Conservation (phyloP, 352 stramenopile species). For the Globisporangium apiculatum region DNA sequence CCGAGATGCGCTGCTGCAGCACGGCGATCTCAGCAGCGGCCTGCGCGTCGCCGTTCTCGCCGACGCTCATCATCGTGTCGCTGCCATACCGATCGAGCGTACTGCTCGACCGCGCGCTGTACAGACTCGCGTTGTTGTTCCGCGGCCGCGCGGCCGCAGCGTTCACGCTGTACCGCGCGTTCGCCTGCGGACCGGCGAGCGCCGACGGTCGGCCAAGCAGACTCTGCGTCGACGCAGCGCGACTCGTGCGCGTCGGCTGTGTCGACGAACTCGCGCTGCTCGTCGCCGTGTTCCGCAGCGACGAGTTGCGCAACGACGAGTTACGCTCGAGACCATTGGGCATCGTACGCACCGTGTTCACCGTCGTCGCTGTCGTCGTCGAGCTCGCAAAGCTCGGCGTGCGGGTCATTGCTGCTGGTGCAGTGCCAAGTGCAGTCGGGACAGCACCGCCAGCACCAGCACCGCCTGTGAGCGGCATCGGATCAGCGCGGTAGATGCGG, state of each 20-base stretch:
- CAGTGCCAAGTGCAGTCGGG: conserved; percentile 3
- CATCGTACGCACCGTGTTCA: conserved; percentile 5
- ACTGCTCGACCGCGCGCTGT: conserved; percentile 20
- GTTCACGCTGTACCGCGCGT: conserved; percentile 43
- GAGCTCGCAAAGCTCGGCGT: conserved; percentile 16
- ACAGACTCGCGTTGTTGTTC: conserved; percentile 6
- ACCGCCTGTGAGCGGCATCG: conserved; percentile 28
- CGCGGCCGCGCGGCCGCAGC: conserved; percentile 18
- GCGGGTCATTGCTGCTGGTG: conserved; percentile 9
- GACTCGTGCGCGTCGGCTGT: conserved; percentile 17
- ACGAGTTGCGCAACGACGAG: conserved; percentile 4
- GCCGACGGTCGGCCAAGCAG: conserved; percentile 36
- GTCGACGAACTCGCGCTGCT: conserved; percentile 9
- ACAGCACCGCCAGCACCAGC: neutral
- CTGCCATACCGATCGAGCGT: conserved; percentile 29
- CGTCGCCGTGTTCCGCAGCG: conserved; percentile 7
- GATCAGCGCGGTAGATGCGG: conserved; percentile 47
- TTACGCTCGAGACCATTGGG: conserved; percentile 6
- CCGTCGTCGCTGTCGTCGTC: conserved; percentile 7
- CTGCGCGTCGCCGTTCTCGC: conserved; percentile 33
- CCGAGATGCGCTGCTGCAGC: conserved; percentile 46
- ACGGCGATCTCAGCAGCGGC: conserved; percentile 32
- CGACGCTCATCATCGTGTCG: conserved; percentile 50
- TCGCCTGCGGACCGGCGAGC: conserved; percentile 34
- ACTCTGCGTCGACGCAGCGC: conserved; percentile 45